These are phyloP conservation scores for Fusarium ambrosium DNA, from an alignment of 2,329 filamentous ascomycete genomes.

Conservation along the genomic window DNA sequence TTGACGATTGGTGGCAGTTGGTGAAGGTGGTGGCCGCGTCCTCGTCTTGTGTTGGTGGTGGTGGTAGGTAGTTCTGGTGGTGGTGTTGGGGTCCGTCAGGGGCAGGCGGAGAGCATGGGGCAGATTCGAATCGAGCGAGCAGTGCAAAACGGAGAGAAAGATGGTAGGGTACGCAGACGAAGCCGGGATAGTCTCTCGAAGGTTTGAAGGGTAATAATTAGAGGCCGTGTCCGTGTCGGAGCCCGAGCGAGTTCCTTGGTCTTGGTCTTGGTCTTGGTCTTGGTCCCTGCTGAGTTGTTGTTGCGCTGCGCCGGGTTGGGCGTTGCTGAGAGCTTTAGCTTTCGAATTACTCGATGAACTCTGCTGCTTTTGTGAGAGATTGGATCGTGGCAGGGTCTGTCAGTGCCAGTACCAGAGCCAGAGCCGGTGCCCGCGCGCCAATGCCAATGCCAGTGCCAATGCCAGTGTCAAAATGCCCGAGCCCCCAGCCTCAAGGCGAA, in stretches of 20 bases:
- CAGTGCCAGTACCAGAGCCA: slow-evolving; percentile 1
- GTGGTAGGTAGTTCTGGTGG: slow-evolving; percentile 22
- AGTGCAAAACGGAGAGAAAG: slow-evolving; percentile 3
- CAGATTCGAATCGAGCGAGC: slow-evolving; percentile 5
- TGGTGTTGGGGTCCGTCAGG: slow-evolving; percentile 23
- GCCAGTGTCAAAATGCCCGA: slow-evolving; percentile 35
- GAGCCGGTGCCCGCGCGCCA: slow-evolving; percentile 2
- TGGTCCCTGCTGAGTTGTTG: slow-evolving; percentile 25
- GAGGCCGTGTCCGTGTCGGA: slow-evolving; percentile 31
- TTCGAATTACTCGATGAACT: slow-evolving; percentile 22
- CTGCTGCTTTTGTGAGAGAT: slow-evolving; percentile 3
- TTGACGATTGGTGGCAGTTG: slow-evolving; percentile 41
- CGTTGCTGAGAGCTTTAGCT: slow-evolving; percentile 31
- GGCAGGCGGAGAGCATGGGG: slow-evolving; percentile 25
- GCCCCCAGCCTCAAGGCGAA: slow-evolving; percentile 27
- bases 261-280: background rate
- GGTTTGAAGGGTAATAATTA: slow-evolving; percentile 12
- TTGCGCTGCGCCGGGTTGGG: slow-evolving; percentile 18
- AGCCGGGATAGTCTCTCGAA: slow-evolving; percentile 20
- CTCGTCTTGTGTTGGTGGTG: slow-evolving; percentile 6
- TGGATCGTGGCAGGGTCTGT: slow-evolving; percentile 26
- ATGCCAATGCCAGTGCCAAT: slow-evolving; percentile 18
- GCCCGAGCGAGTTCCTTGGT: slow-evolving; percentile 19
- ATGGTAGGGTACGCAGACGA: background rate
- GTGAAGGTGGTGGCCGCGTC: slow-evolving; percentile 25